phyloP scores from a whole-genome alignment of 139 green algal genomes.

The Chlamydomonas asymmetrica region DNA sequence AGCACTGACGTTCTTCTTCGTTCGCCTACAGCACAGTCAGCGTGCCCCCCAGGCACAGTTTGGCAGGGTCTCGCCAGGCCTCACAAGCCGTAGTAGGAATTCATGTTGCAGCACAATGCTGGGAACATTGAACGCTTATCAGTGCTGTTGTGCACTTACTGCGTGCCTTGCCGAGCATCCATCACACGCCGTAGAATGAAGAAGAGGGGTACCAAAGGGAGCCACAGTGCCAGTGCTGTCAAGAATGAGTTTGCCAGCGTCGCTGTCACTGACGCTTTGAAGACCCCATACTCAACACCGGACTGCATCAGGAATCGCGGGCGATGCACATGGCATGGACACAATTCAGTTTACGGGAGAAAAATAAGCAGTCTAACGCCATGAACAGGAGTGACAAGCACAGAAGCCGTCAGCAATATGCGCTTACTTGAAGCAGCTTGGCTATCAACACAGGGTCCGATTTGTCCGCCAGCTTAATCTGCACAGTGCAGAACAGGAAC shows the following conservation, averaged over 20 bases:
- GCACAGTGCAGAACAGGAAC: neutral
- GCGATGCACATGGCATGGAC: neutral
- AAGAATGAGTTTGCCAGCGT: conserved; percentile 51
- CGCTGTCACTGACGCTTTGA: conserved; percentile 32
- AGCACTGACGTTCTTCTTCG: conserved; percentile 38
- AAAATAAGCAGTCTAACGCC: too few species aligned
- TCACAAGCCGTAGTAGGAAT: too few species aligned
- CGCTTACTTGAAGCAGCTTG: conserved; percentile 34
- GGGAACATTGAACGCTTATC: too few species aligned
- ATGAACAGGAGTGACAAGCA: too few species aligned
- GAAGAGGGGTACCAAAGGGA: conserved; percentile 84
- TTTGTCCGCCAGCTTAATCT: conserved; percentile 48
- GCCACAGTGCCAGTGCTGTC: conserved; percentile 68
- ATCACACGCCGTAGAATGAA: conserved; percentile 69
- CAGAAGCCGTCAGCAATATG: too few species aligned
- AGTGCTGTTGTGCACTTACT: too few species aligned
- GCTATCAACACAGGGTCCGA: conserved; percentile 42
- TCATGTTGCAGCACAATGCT: too few species aligned
- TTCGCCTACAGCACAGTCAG: conserved; percentile 5
- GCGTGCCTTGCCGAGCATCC: conserved; percentile 39
- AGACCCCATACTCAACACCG: conserved; percentile 41
- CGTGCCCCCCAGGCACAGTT: neutral
- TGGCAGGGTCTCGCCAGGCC: neutral
- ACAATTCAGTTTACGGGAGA: neutral
- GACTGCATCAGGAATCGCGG: conserved; percentile 11